Evolutionary conservation across 2,329 filamentous ascomycete species (phyloP).

Genomic region (Aspergillus nomiae): DNA sequence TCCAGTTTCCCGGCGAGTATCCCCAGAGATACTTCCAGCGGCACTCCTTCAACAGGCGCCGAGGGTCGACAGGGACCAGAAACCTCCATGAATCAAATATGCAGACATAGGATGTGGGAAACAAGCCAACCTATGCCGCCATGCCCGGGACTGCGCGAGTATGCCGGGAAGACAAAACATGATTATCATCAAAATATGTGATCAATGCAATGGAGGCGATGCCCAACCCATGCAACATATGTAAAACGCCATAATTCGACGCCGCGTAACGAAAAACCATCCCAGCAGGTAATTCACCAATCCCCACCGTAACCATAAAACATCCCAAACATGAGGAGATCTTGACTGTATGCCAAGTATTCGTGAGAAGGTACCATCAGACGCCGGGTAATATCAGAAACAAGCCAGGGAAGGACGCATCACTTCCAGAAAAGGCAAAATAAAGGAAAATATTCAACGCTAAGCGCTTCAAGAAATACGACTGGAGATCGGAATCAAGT

Average conservation of each 20-base stretch:
- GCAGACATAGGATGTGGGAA: neutral
- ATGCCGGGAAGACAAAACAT: constrained; percentile 9
- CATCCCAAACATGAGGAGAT: constrained; percentile 19
- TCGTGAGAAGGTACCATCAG: constrained; percentile 26
- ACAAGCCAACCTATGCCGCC: neutral
- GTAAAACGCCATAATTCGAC: constrained; percentile 19
- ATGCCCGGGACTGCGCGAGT: neutral
- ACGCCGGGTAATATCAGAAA: constrained; percentile 24
- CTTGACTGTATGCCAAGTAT: constrained; percentile 27
- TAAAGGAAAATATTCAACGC: constrained; percentile 23
- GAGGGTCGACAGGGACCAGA: neutral
- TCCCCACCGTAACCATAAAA: constrained; percentile 21
- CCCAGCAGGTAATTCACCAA: constrained; percentile 16
- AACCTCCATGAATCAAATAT: neutral
- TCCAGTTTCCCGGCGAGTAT: neutral
- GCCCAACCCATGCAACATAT: constrained; percentile 20
- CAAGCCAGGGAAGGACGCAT: constrained; percentile 24
- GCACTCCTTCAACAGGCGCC: neutral
- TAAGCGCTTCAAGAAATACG: constrained; percentile 14
- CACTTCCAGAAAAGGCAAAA: constrained; percentile 24
- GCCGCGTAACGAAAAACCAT: constrained; percentile 19
- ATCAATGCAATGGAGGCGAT: constrained; percentile 17
- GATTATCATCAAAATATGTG: constrained; percentile 19
- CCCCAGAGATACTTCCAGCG: neutral
- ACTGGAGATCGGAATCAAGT: neutral